phyloP scores from a whole-genome alignment of 805 yeast genomes.

The Kockiozyma suomiensis region DNA sequence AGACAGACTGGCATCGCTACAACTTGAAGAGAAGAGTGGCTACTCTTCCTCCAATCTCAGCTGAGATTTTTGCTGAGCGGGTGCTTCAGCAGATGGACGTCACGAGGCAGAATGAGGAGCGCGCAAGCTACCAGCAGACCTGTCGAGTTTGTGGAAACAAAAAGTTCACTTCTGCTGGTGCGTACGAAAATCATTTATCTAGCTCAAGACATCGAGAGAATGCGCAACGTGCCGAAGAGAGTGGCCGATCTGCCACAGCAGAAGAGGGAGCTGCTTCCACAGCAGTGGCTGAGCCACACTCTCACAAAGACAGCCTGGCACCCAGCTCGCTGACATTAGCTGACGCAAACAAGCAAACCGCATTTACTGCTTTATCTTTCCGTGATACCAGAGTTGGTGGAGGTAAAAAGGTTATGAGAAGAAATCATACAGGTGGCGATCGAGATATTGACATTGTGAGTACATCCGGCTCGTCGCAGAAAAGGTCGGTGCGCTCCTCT shows the following conservation, averaged over 20 bases:
- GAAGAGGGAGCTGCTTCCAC: neutral
- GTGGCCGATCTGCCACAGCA: neutral
- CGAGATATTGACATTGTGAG: neutral
- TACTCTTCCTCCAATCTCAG: constrained; percentile 68
- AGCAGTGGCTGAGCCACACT: neutral
- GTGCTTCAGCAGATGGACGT: constrained; percentile 48
- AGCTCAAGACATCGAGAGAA: constrained; percentile 34
- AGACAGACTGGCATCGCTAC: constrained; percentile 97
- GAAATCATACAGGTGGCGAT: neutral
- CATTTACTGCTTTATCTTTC: constrained; percentile 3
- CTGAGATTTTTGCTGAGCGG: constrained; percentile 71
- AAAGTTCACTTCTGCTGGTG: constrained; percentile 35
- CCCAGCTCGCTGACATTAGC: constrained; percentile 1
- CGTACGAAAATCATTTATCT: constrained; percentile 35
- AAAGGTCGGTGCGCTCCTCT: neutral
- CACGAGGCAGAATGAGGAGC: constrained; percentile 28
- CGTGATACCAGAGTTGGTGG: constrained; percentile 23
- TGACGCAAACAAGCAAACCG: neutral
- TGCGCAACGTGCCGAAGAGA: constrained; percentile 7
- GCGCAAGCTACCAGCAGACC: constrained; percentile 15
- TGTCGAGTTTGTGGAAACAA: constrained; percentile 36
- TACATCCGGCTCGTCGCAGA: neutral
- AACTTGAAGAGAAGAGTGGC: constrained; percentile 94
- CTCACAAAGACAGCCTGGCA: neutral
- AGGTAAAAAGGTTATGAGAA: constrained; percentile 20